These are phyloP conservation scores for Ascomycota sp. DNA, from an alignment of 2,329 filamentous ascomycete species.

Conservation along the genomic window DNA sequence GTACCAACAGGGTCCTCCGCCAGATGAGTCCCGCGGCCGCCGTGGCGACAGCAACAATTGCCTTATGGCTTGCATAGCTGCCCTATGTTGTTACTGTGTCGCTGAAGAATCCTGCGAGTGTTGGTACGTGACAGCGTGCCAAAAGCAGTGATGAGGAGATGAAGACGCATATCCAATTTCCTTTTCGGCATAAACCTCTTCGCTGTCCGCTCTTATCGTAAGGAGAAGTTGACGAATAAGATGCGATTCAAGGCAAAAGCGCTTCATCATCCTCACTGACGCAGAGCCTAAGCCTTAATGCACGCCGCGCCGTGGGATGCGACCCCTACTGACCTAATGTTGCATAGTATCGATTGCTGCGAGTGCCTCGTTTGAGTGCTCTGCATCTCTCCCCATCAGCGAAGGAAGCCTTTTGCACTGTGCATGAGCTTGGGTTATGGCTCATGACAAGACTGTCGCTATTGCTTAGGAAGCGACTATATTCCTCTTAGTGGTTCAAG, in stretches of 20 bases:
- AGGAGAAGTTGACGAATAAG: no score
- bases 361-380: constrained; percentile 16
- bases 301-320: background rate
- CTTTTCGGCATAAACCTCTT: no score
- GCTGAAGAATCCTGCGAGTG: constrained; percentile 29
- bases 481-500: no score
- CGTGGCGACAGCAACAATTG: constrained; percentile 20
- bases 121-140: constrained; percentile 15
- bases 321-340: background rate
- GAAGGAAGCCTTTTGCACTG: no score
- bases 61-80: constrained; percentile 24
- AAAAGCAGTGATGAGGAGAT: no score
- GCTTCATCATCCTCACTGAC: background rate
- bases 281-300: no score
- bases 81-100: constrained; percentile 29
- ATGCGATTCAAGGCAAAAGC: background rate
- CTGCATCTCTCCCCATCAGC: no score
- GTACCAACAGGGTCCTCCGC: constrained; percentile 19
- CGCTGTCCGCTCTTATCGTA: no score
- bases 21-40: constrained; percentile 9
- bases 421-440: no score
- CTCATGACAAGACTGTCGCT: no score
- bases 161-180: no score
- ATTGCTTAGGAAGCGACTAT: no score
- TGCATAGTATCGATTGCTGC: constrained; percentile 17